Base-by-base conservation (phyloP, 2,329 filamentous ascomycete genomes). In the Eurotiales sp. region DNA sequence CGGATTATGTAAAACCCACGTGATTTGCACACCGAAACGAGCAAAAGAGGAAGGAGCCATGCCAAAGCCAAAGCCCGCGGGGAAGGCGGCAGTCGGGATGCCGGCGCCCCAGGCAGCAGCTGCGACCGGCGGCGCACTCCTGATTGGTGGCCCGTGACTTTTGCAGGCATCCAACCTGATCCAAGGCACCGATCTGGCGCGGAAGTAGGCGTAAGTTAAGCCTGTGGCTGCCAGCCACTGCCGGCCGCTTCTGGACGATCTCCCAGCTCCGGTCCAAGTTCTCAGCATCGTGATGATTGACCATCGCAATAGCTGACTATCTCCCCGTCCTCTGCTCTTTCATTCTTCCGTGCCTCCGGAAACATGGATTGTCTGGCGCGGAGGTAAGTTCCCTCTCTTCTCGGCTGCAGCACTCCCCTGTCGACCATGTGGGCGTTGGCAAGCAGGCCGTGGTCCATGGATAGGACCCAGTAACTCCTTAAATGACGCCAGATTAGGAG, bases 241-340 rank as follows among this genome's bases (percentile, higher is more conserved):
- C 46, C 46, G 25, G 25, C 45, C 34, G 34, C 34, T 29, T 39
- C 27, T 25, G 34, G 45, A 39, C 29, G 46, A 48, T 48, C 46
- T 14, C 23, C 46, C 29, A 37, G 36, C 36, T 39, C 12, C 29
- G 14, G 14, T 12, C 29, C 34, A 19, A 37, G 21, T n/a, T 8
- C 4, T 3, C 8, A 4, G n/a, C 32, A 4, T 8, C 4, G 34
- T 7, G 4, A 15, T 3, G 11, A 32, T 12, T 32, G 10, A 8
- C 29, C 3, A 3, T 14, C 12, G 14, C 25, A 6, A 27, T 6
- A 27, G 5, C 25, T 10, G 25, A 27, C 25, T 27, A 27, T 6
- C 29, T 32, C 29, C 29, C 29, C 29, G 29, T 32, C 14, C 29
- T 8, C 10, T 3, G 29, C n/a, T n/a, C n/a, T n/a, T n/a, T n/a